Evolutionary conservation across 768 basidiomycete species (phyloP).

Genomic region (Lactarius vividus): DNA sequence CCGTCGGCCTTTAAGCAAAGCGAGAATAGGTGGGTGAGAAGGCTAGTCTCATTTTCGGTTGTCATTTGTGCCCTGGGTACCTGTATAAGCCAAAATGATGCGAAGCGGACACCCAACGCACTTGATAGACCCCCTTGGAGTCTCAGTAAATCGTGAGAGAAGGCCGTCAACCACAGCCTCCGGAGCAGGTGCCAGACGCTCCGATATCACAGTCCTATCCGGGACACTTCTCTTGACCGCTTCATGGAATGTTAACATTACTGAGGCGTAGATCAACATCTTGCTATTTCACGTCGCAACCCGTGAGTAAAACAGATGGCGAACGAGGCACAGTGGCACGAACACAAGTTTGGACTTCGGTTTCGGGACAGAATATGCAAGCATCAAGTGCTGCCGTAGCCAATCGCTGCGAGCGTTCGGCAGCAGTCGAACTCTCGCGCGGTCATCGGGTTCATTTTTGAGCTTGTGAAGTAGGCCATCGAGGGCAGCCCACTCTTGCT

Average conservation of each 20-base stretch:
- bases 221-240: slow-evolving; percentile 37
- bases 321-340: slow-evolving; percentile 31
- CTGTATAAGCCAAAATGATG: background rate
- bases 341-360: slow-evolving; percentile 63
- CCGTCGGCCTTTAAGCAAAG: slow-evolving; percentile 78
- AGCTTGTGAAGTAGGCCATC: slow-evolving; percentile 46
- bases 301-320: background rate
- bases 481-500: slow-evolving; percentile 76
- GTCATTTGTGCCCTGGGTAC: slow-evolving; percentile 47
- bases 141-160: slow-evolving; percentile 78
- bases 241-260: slow-evolving; percentile 71
- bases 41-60: slow-evolving; percentile 62
- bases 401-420: slow-evolving; percentile 64
- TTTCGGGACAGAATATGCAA: slow-evolving; percentile 41
- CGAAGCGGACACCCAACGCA: slow-evolving; percentile 36
- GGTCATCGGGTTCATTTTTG: slow-evolving; percentile 46
- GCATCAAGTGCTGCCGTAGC: slow-evolving; percentile 64
- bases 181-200: slow-evolving; percentile 59
- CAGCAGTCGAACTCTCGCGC: slow-evolving; percentile 54
- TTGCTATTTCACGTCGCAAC: slow-evolving; percentile 46
- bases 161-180: slow-evolving; percentile 68
- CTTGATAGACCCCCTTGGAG: slow-evolving; percentile 61
- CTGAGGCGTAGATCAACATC: slow-evolving; percentile 75
- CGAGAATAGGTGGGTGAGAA: slow-evolving; percentile 78
- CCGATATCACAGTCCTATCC: slow-evolving; percentile 52